phyloP scores from a whole-genome alignment of 2,329 filamentous ascomycete genomes.

The Epichloe gansuensis region DNA sequence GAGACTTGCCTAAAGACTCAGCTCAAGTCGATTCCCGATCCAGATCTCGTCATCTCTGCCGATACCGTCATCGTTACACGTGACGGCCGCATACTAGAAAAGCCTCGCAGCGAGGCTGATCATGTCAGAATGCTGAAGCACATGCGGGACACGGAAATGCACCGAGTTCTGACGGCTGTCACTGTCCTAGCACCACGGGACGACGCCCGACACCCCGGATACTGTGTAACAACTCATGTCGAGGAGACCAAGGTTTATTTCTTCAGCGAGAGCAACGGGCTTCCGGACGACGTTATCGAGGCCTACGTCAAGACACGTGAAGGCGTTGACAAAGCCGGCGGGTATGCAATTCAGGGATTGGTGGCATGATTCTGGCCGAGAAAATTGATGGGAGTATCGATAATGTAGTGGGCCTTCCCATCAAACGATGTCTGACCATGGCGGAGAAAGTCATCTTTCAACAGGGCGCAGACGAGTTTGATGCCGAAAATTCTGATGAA shows the following conservation, averaged over 20 bases:
- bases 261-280: conserved; percentile 45
- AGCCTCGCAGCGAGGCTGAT: conserved; percentile 69
- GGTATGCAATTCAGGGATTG: conserved; percentile 86
- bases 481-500: conserved; percentile 33
- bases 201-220: conserved; percentile 73
- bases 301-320: conserved; percentile 74
- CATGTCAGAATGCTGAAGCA: conserved; percentile 76
- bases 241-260: conserved; percentile 93
- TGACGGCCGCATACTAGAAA: conserved; percentile 73
- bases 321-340: conserved; percentile 90
- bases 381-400: conserved; percentile 82
- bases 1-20: conserved; percentile 30
- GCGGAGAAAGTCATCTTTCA: conserved; percentile 81
- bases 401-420: conserved; percentile 85
- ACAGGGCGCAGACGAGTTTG: conserved; percentile 52
- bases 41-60: conserved; percentile 74
- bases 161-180: conserved; percentile 79
- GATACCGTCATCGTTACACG: conserved; percentile 80
- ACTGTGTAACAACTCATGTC: conserved; percentile 66
- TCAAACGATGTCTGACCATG: conserved; percentile 63
- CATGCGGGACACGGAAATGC: conserved; percentile 63
- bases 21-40: conserved; percentile 45
- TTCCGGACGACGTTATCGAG: conserved; percentile 69
- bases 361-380: conserved; percentile 76
- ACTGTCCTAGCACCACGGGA: conserved; percentile 72